These are phyloP conservation scores for Uncinocarpus reesii DNA, from an alignment of 2,329 filamentous ascomycete genomes.

Conservation along the genomic window DNA sequence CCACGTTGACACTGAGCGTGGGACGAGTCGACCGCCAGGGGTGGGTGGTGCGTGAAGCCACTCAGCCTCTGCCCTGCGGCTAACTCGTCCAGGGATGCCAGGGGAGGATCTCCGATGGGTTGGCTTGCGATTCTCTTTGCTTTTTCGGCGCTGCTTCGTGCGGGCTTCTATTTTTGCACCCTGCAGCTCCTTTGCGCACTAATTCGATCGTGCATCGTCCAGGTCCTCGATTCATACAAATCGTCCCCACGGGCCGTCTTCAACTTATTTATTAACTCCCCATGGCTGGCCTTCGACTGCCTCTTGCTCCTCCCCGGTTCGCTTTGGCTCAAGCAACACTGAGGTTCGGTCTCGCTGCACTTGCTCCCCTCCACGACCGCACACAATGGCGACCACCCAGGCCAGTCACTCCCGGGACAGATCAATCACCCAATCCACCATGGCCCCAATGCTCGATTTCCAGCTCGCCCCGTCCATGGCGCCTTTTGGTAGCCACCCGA, in stretches of 20 bases:
- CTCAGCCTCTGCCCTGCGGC: constrained; percentile 12
- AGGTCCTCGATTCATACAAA: no score
- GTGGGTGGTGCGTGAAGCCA: no score
- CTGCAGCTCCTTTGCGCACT: no score
- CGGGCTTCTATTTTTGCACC: constrained; percentile 11
- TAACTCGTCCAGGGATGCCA: not conserved
- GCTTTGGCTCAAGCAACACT: not conserved
- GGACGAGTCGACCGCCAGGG: no score
- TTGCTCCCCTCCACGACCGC: not conserved
- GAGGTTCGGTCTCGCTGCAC: not conserved
- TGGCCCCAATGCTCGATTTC: constrained; percentile 4
- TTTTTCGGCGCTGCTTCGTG: not conserved
- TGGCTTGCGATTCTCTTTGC: not conserved
- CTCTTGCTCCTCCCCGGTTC: not conserved
- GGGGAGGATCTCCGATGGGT: not conserved
- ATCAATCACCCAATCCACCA: not conserved
- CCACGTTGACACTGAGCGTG: constrained; percentile 1
- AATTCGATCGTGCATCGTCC: no score
- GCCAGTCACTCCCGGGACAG: no score
- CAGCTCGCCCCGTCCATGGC: not conserved
- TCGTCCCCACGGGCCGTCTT: no score
- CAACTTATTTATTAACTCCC: no score
- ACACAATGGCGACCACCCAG: constrained; percentile 6
- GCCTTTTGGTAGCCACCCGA: not conserved
- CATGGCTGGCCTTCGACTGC: not conserved